A percentile compares a stretch with the other conserved stretches of the same genome.
These are phyloP conservation scores for Penicillium sp. DNA, from an alignment of 2,329 filamentous ascomycete species.

Conservation along the genomic window DNA sequence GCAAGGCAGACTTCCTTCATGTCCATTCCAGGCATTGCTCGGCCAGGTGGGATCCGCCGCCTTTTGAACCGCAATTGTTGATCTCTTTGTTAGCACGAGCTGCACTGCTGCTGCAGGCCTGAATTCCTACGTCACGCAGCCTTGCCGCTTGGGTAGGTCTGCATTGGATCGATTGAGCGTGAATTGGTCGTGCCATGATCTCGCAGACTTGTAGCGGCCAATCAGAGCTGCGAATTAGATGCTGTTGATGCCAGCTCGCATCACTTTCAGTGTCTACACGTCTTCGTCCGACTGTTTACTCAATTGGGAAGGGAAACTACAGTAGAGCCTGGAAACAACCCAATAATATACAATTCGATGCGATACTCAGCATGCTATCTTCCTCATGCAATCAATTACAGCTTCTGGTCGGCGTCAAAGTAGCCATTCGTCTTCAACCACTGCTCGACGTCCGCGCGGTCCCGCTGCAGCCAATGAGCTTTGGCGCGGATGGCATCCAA, in stretches of 20 bases:
- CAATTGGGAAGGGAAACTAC: background rate
- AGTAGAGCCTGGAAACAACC: background rate
- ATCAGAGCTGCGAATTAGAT: background rate
- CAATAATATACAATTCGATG: background rate
- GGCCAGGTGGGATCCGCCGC: too few relatives aligned
- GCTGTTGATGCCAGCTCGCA: background rate
- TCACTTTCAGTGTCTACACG: background rate
- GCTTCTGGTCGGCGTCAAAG: slow-evolving; percentile 10
- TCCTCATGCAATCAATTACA: background rate
- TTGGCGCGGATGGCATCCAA: slow-evolving; percentile 81
- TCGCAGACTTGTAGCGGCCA: background rate
- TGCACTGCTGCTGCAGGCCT: too few relatives aligned
- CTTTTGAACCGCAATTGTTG: too few relatives aligned
- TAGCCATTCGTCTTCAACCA: slow-evolving; percentile 64
- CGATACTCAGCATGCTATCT: background rate
- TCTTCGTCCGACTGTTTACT: background rate
- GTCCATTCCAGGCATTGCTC: too few relatives aligned
- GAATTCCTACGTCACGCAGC: background rate
- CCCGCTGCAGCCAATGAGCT: slow-evolving; percentile 73
- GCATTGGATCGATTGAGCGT: background rate
- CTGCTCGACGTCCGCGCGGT: slow-evolving; percentile 68
- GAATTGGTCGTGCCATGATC: too few relatives aligned
- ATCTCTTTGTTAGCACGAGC: too few relatives aligned
- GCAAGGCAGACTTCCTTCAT: too few relatives aligned
- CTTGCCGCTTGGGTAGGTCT: slow-evolving; percentile 1